Base-by-base conservation (phyloP, 2,329 filamentous ascomycete species). In the Talaromyces sp. region DNA sequence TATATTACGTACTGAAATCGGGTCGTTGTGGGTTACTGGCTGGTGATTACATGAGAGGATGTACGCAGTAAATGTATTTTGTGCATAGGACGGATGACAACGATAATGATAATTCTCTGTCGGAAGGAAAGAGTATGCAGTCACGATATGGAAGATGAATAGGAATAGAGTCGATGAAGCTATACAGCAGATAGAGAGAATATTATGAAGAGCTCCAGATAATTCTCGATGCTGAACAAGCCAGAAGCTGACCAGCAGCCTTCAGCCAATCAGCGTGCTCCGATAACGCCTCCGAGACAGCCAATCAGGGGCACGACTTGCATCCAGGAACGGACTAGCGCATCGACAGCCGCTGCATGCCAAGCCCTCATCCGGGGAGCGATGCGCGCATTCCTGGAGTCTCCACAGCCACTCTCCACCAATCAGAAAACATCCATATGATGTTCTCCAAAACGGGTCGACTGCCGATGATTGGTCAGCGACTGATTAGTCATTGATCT, bases 211-310 rank as follows among this genome's bases (percentile, higher is more conserved):
- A 51, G 13, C 25, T 51, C 25, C n/a, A 29, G 29, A 27, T 51
- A 27, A 49, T 51, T 51, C 29, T 53, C 25, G 17, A 53, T n/a
- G 27, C 25, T 11, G 49, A 19, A 29, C 27, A 3, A 53, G 25
- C 25, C 22, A 27, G 5, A 22, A 22, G 15, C 17, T 43, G 19
- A 43, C 40, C 40, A 19, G 25, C 15, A n/a, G 13, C 2, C 5
- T 17, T 7, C 34, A 22, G 29, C 65, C 65, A 67, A 67, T 67
- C 65, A 67, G 25, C 29, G 15, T 38, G 27, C 65, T 31, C 65
- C 27, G 65, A 67, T 67, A 67, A 64, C 47, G 15, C 38, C 11
- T 36, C 3, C 25, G 1, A 4, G 7, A 4, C 13, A n/a, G 56
- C 65, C 65, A 67, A 67, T 67, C 56, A 64, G n/a, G 29, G 13